Base-by-base conservation (phyloP, 192 early-diverging fungal genomes). In the Diversispora eburnea region DNA sequence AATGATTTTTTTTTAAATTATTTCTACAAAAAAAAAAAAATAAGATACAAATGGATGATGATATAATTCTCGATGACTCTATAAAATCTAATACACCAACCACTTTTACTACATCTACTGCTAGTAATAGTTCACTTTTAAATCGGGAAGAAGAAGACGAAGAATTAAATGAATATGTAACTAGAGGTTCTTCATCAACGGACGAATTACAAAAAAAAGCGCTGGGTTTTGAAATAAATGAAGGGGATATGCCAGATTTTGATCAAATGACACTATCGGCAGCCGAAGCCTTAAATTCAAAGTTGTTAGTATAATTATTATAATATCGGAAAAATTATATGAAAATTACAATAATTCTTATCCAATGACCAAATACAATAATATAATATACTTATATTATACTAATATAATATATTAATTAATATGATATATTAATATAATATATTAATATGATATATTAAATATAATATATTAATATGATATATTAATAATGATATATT, bases 191-290 rank as follows among this genome's bases (percentile, higher is more conserved):
- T 33, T 33, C 25, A 33, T 33, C 2, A 33, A 33, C 25, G 25
- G 25, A 33, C 25, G 25, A 33, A 33, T 33, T 33, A 33, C 25
- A 33, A 33, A 33, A 2, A 33, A 33, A 33, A 33, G 25, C 25
- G 25, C 25, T 33, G 25, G 25, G 25, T 33, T 33, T 33, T 33
- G 25, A 33, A 33, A 0, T 33, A 33, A 33, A 33, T 33, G 25
- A 33, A 33, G 25, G 2, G 25, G 25, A 33, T 33, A 33, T 33
- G 25, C 25, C 25, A 33, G n/a, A 54, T 3, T 70, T 57, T 57
- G 68, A 71, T 57, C 69, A 71, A 49, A 22, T 71, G 17, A 71
- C 69, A 20, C 39, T 49, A 6, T 49, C 69, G 19, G 69, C 69
- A 0, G 55, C 69, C 7, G 69, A 71, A 59, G 10, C 48, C 3